phyloP scores from a whole-genome alignment of 257 asterid genomes.

The Fraxinus pennsylvanica region DNA sequence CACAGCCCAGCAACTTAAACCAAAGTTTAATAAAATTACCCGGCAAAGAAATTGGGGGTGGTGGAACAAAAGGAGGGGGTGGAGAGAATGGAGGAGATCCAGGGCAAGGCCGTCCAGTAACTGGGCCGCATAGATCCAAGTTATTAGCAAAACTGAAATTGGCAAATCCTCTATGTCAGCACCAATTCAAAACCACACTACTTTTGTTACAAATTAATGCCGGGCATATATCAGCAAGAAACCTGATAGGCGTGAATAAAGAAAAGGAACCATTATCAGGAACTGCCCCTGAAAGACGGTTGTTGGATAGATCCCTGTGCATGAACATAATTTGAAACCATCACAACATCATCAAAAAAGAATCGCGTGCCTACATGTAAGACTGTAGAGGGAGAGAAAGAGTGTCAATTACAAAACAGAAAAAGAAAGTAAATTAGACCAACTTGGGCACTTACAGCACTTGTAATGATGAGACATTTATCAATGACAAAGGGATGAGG shows the following conservation, averaged over 20 bases:
- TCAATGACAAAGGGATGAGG: constrained; percentile 74
- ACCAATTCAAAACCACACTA: constrained; percentile 18
- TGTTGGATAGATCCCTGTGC: constrained; percentile 90
- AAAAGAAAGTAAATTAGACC: neutral
- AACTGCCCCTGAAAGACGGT: constrained; percentile 81
- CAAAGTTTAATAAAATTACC: constrained; percentile 44
- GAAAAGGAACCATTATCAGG: constrained; percentile 98
- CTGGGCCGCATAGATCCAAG: constrained; percentile 90
- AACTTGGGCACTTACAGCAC: constrained; percentile 72
- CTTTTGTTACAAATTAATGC: constrained; percentile 11
- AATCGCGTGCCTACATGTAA: neutral
- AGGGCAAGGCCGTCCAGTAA: constrained; percentile 96
- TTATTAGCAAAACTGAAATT: constrained; percentile 87
- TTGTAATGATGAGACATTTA: constrained; percentile 83
- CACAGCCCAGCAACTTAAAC: constrained; percentile 5
- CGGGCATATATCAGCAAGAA: constrained; percentile 16
- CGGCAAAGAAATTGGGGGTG: constrained; percentile 77
- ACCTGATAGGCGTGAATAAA: constrained; percentile 95
- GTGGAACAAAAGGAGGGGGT: constrained; percentile 96
- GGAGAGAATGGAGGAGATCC: constrained; percentile 99
- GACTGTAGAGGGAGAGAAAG: neutral
- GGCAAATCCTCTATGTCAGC: constrained; percentile 25
- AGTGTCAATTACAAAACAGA: neutral
- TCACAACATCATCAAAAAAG: constrained; percentile 4
- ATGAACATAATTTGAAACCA: constrained; percentile 14